Evolutionary conservation across 805 yeast genomes (phyloP), one percentile per base, ranked within the genome.

Genomic region (Saccharomycopsis sp.): DNA sequence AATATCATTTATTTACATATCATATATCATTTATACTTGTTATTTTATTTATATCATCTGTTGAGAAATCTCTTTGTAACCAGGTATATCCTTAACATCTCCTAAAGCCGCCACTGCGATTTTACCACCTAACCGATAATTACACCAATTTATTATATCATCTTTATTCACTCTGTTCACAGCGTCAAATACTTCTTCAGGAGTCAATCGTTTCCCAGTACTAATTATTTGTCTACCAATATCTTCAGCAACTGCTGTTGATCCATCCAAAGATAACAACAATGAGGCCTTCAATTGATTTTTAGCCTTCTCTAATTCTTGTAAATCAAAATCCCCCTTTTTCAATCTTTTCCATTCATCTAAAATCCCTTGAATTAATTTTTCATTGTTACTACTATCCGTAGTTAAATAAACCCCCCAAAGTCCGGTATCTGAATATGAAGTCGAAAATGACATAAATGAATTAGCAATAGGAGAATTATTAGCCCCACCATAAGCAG

Each of bases 181-280:
- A 48, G 82, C 75, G 41, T 67, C 66, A 50, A 70, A 69, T 1
- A 70, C 73, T 44, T 70, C 69, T 50, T 68, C 74, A 4, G 74
- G 73, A 8, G 72, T 64, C 39, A 67, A 53, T 53, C 74, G 64
- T 43, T 68, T 64, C 24, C 98, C 98, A 2, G 97, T 89, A 43
- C 96, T 90, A 36, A 93, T 95, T 45, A 93, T 71, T 63, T 93
- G 98, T 64, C 98, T 81, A 22, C 98, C 98, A 55, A 93, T 87
- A 64, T 93, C 97, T 66, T 93, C 99, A 26, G 97, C 97, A 40
- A 88, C 79, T 4, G 97, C 90, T 5, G 97, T 88, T 11, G 96
- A 81, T 51, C 96, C 96, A 63, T 93, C 99, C 38, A 93, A 71
- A 4, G 96, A 85, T 45, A 93, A 70, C 41, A 93, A 71, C 44